Base-by-base conservation (phyloP, 192 early-diverging fungal species). In the Mortierella hygrophila region DNA sequence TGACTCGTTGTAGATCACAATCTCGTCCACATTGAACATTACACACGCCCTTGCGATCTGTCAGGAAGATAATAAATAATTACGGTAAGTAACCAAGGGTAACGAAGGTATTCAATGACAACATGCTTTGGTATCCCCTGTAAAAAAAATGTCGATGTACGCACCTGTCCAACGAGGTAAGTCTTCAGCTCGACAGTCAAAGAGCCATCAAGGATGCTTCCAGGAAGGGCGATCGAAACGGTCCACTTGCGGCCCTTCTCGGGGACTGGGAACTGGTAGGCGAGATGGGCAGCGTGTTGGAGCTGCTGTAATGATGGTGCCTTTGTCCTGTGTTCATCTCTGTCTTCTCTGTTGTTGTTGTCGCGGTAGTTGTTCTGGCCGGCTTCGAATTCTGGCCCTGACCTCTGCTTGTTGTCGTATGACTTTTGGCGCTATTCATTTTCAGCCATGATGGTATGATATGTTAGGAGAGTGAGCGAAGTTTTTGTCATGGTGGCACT, bases 91-190 rank as follows among this genome's bases (percentile, higher is more conserved):
- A 49, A 9, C 38, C 37, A 70, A 37, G 4, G 26, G 20, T 32
- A 46, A 1, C 4, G 21, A 41, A 29, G 37, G 20, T 6, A 60
- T 68, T 38, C 26, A 13, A 2, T 46, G 44, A 46, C 44, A 15
- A 46, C 44, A 13, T 3, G 10, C 44, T 13, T 46, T 46, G 11
- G 23, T 32, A 46, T 41, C 13, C 26, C 26, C 9, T 40, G 15
- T 11, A 40, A 13, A 38, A 35, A 35, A 32, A 6, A 26, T 46
- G 26, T 76, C 44, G 1, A 20, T 52, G 20, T 20, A 20, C 16
- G 15, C 85, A 92, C 92, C 89, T 95, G 93, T 69, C 94, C 94
- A 13, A 93, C 94, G n/a, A 94, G 83, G 77, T 93, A 93, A 3
- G 94, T 95, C 78, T 93, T 91, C 68, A 95, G 76, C 75, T 95